phyloP scores from a whole-genome alignment of 208 protist species.

The Trypanosoma melophagium region DNA sequence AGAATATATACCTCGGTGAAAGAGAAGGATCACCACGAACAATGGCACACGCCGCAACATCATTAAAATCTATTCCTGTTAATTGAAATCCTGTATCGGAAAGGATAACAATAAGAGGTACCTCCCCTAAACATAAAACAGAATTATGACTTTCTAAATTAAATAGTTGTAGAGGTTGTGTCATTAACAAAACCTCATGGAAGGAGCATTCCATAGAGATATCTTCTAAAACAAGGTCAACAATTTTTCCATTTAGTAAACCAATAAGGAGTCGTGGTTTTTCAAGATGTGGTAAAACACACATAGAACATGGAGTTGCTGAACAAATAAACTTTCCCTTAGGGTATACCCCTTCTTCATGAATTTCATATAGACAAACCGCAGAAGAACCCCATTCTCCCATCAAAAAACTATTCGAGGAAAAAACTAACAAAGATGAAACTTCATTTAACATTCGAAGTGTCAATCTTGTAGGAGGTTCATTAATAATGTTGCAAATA shows the following conservation, averaged over 20 bases:
- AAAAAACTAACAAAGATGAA: constrained; percentile 22
- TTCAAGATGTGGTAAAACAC: constrained; percentile 14
- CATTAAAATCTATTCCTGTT: constrained; percentile 41
- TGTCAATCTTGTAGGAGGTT: neutral
- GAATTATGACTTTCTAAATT: constrained; percentile 42
- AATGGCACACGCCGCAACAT: constrained; percentile 31
- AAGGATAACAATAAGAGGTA: constrained; percentile 59
- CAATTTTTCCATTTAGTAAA: constrained; percentile 29
- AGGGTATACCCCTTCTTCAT: neutral
- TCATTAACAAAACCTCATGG: constrained; percentile 30
- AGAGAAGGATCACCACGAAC: constrained; percentile 10
- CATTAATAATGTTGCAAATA: constrained; percentile 5
- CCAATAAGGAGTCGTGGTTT: constrained; percentile 25
- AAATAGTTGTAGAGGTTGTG: constrained; percentile 52
- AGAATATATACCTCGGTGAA: constrained; percentile 25
- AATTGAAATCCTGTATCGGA: constrained; percentile 40
- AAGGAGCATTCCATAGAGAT: neutral
- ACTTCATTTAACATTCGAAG: constrained; percentile 24
- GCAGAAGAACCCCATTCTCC: constrained; percentile 26
- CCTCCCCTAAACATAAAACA: constrained; percentile 58
- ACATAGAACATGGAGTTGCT: constrained; percentile 27
- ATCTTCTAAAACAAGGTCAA: constrained; percentile 18
- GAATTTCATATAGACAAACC: constrained; percentile 20
- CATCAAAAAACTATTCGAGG: constrained; percentile 18
- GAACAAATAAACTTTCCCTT: constrained; percentile 19